Evolutionary conservation across 1,284 basidiomycete species (phyloP), one percentile per base, ranked within the genome.

Genomic region (Phylloboletellus chloephorus): DNA sequence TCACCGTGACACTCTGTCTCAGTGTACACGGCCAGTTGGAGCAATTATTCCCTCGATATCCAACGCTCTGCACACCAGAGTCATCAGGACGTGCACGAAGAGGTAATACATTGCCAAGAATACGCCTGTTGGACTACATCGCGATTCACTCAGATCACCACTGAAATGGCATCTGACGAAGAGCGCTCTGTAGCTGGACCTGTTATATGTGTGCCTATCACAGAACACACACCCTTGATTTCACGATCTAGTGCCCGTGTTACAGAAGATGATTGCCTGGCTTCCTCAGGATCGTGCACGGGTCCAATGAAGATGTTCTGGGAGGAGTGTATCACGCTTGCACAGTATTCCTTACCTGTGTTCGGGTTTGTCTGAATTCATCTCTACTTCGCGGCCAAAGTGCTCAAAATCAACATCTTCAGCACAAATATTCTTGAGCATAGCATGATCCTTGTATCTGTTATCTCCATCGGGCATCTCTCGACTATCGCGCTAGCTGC

Each of bases 391-490:
- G 17, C 9, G 4, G 17, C 16, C 5, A 17, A 10, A 10, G 5
- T 17, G 10, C 29, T 30, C 11, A 30, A 16, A 13, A 0, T 4
- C 11, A 7, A 11, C 3, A 3, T 24, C 4, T 11, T 42, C 21
- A 87, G 86, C 7, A 84, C 87, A 0, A 84, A 88, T 53, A 44
- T 88, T 9, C 67, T 79, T 16, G 86, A 89, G 58, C 86, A 86
- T 57, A 83, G 79, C 20, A 73, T 89, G 21, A 71, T 85, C 23
- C 72, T 88, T 47, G 76, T 78, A 0, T 79, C 84, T 16, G 83
- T 93, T 13, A 67, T 95, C 13, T 84, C 85, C 10, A 84, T 93
- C 31, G 91, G 91, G 1, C 91, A 95, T 65, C 63, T 94, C 22
- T 85, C 82, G 3, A 88, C 85, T 1, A 81, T 76, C 1, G 86